Conservation (phyloP, 805 yeast species). For the Wickerhamiella dianesei region DNA sequence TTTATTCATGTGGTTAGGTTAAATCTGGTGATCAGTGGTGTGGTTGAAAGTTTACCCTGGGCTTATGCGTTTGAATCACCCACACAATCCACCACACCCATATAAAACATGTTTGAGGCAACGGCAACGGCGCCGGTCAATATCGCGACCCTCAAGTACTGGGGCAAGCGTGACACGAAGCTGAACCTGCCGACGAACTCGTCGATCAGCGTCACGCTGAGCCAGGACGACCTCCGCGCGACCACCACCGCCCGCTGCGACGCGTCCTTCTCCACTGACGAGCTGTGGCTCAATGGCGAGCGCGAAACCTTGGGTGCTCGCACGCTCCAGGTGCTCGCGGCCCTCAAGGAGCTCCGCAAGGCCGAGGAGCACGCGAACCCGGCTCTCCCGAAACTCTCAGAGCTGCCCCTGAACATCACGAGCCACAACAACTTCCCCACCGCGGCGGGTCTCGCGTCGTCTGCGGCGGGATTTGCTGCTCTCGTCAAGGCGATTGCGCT, state of each 20-base stretch:
- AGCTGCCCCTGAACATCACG: conserved; percentile 60
- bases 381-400: conserved; percentile 35
- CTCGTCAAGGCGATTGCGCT: conserved; percentile 78
- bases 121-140: conserved; percentile 94
- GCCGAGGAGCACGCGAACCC: conserved; percentile 45
- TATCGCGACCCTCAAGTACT: conserved; percentile 94
- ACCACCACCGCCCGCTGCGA: conserved; percentile 76
- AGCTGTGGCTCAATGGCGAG: conserved; percentile 75
- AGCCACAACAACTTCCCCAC: conserved; percentile 97
- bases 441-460: conserved; percentile 95
- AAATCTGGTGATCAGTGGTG: background rate
- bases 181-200: conserved; percentile 93
- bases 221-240: conserved; percentile 83
- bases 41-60: no score
- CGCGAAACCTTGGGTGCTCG: conserved; percentile 54
- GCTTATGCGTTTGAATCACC: no score
- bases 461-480: conserved; percentile 98
- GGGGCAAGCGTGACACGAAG: conserved; percentile 92
- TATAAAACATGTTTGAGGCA: conserved; percentile 30
- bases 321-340: conserved; percentile 50
- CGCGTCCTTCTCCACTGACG: conserved; percentile 40
- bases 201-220: conserved; percentile 84
- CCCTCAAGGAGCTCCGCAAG: conserved; percentile 54
- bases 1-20: background rate
- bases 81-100: no score